Percentiles rank a stretch among this genome's conserved stretches.
phyloP scores from a whole-genome alignment of 2,329 filamentous ascomycete genomes.

The Botrytis sinoallii region DNA sequence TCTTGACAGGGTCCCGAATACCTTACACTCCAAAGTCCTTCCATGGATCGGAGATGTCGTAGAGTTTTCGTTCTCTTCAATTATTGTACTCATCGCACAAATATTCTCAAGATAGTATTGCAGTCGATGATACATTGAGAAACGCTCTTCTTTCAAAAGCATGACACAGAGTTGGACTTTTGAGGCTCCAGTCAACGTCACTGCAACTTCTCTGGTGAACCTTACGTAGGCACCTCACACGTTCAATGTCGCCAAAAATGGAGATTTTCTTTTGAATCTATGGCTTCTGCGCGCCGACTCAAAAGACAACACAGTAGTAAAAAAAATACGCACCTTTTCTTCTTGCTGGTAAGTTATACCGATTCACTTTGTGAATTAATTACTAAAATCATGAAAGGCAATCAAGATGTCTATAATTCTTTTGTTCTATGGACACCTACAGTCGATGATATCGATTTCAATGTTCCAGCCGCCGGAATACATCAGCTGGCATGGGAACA shows the following conservation, averaged over 20 bases:
- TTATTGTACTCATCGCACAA: background rate
- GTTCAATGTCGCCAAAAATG: background rate
- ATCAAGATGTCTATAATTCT: background rate
- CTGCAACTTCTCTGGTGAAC: background rate
- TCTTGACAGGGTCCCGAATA: background rate
- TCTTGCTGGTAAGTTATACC: slow-evolving; percentile 1
- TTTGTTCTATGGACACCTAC: background rate
- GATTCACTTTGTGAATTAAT: background rate
- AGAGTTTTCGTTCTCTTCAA: too few relatives aligned
- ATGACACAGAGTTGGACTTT: slow-evolving; percentile 7
- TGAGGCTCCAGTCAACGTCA: background rate
- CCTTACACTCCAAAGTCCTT: too few relatives aligned
- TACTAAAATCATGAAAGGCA: background rate
- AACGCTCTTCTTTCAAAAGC: background rate
- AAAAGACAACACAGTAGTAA: background rate
- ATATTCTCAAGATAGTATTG: background rate
- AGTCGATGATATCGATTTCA: background rate
- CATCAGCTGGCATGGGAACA: slow-evolving; percentile 5
- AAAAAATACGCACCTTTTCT: background rate
- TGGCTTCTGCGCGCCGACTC: slow-evolving; percentile 1
- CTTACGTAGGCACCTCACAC: background rate
- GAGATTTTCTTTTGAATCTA: slow-evolving; percentile 5
- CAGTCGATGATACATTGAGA: background rate
- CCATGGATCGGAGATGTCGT: too few relatives aligned
- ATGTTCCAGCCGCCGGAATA: background rate